phyloP scores from a whole-genome alignment of 306 rosid species.

The Vigna hirtella region DNA sequence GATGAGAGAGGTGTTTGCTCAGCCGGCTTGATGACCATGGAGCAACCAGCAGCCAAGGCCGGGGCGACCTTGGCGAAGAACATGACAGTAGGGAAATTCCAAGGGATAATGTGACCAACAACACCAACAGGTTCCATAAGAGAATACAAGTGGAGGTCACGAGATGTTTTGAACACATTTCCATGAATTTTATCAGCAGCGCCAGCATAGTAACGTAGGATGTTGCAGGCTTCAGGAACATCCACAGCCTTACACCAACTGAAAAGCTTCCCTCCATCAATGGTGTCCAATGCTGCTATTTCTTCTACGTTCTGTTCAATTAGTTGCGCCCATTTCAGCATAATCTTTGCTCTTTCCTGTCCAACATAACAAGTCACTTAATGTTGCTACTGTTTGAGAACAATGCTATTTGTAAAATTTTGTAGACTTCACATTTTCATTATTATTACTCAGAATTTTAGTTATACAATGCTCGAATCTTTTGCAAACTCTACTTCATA shows the following conservation, averaged over 20 bases:
- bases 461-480: not conserved
- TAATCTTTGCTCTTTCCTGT: slow-evolving; percentile 75
- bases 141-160: slow-evolving; percentile 64
- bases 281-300: slow-evolving; percentile 70
- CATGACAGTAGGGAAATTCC: slow-evolving; percentile 77
- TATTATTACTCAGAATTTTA: not conserved
- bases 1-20: slow-evolving; percentile 90
- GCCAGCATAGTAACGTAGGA: slow-evolving; percentile 87
- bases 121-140: slow-evolving; percentile 83
- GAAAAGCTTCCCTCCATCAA: slow-evolving; percentile 78
- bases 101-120: slow-evolving; percentile 83
- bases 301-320: slow-evolving; percentile 71
- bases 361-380: slow-evolving; percentile 11
- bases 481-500: slow-evolving; percentile 1
- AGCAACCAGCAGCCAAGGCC: slow-evolving; percentile 89
- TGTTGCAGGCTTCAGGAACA: slow-evolving; percentile 56
- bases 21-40: slow-evolving; percentile 85
- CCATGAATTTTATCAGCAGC: slow-evolving; percentile 94
- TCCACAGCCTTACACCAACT: slow-evolving; percentile 57
- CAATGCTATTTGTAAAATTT: not conserved
- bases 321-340: slow-evolving; percentile 75
- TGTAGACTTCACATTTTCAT: not conserved
- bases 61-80: slow-evolving; percentile 69
- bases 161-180: slow-evolving; percentile 69
- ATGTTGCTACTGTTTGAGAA: not conserved